Evolutionary conservation across 192 early-diverging fungal genomes (phyloP).

Genomic region (Phycomyces nitens): DNA sequence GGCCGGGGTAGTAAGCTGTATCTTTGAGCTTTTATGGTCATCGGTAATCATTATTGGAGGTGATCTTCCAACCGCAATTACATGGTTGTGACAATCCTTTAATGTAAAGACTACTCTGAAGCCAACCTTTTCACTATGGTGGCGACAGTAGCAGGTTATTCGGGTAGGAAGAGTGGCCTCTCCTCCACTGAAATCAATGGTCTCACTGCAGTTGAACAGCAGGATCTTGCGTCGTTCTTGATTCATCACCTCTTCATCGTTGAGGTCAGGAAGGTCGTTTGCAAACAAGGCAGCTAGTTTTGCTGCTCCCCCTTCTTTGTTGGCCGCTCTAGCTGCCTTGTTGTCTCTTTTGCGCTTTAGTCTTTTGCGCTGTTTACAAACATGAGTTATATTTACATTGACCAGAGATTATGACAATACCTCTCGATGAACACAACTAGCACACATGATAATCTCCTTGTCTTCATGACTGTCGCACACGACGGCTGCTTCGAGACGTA

Average conservation of each 20-base stretch:
- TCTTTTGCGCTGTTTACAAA: constrained; percentile 34
- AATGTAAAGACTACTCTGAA: constrained; percentile 54
- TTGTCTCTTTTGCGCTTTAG: constrained; percentile 51
- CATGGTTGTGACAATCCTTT: constrained; percentile 57
- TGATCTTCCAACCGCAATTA: constrained; percentile 69
- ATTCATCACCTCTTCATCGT: constrained; percentile 52
- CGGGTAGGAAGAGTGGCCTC: constrained; percentile 76
- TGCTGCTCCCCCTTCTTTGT: constrained; percentile 38
- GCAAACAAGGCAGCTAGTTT: constrained; percentile 53
- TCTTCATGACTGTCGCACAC: constrained; percentile 74
- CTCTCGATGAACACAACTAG: constrained; percentile 70
- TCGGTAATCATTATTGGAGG: constrained; percentile 87
- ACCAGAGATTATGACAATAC: too few species aligned
- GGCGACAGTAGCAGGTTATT: constrained; percentile 86
- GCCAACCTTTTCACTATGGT: constrained; percentile 79
- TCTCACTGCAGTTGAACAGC: constrained; percentile 72
- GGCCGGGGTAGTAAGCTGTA: constrained; percentile 32
- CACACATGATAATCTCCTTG: constrained; percentile 65
- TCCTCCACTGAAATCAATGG: constrained; percentile 73
- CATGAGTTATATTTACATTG: constrained; percentile 30
- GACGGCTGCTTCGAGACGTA: constrained; percentile 66
- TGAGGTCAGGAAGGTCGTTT: constrained; percentile 41
- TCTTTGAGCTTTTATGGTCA: constrained; percentile 82
- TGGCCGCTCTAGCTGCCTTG: constrained; percentile 50
- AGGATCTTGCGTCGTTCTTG: constrained; percentile 63